Percentiles rank a stretch among this genome's conserved stretches.
Evolutionary conservation across 148 eudicot species (phyloP).

Genomic region (Gaultheria prostrata): DNA sequence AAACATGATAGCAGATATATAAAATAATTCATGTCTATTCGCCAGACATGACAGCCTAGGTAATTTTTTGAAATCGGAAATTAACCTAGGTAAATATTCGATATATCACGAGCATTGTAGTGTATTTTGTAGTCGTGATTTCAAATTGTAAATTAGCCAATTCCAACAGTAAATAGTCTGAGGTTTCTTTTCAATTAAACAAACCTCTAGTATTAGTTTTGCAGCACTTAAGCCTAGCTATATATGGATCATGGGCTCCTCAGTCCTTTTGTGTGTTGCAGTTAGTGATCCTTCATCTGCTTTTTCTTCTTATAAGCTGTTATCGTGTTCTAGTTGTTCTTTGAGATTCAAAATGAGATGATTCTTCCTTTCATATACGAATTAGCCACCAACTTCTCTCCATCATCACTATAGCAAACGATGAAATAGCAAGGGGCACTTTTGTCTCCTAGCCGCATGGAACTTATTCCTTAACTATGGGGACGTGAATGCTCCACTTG

Average conservation of each 20-base stretch:
- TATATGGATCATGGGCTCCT: not conserved
- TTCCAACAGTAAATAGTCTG: not conserved
- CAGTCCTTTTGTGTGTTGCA: not conserved
- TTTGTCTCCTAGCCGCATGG: not conserved
- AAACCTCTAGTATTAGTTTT: not conserved
- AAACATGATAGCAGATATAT: too few relatives aligned
- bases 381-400: not conserved
- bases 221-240: not conserved
- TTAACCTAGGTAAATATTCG: too few relatives aligned
- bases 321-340: not conserved
- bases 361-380: not conserved
- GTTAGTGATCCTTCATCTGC: not conserved
- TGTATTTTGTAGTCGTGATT: too few relatives aligned
- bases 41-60: too few relatives aligned
- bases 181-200: not conserved
- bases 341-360: not conserved
- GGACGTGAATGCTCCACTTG: not conserved
- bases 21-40: too few relatives aligned
- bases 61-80: too few relatives aligned
- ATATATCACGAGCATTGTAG: too few relatives aligned
- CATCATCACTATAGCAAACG: not conserved
- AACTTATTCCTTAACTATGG: not conserved
- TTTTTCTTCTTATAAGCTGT: not conserved
- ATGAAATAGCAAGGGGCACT: not conserved
- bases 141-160: too few relatives aligned